Evolutionary conservation across 1,284 basidiomycete genomes (phyloP), one percentile per base, ranked within the genome.

Genomic region (Puccinia hordei): DNA sequence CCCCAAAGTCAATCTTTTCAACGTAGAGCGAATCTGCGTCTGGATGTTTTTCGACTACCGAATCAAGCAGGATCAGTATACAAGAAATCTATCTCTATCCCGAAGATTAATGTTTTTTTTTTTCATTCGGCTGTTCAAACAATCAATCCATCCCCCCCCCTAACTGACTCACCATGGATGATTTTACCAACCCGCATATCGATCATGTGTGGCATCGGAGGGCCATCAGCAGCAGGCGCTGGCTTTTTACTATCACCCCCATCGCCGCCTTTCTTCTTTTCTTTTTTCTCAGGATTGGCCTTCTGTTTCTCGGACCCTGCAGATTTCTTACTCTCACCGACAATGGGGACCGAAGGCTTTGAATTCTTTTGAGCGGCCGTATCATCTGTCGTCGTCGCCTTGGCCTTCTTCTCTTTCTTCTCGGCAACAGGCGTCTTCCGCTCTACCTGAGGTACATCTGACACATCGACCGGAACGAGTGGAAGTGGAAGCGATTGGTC

Each of bases 1-100:
- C 94, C 79, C 94, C 95, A 79, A 98, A 88, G 86, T 98, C 94
- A 82, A 98, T 95, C 92, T 94, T 91, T 89, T 96, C 94, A 82
- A 96, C 90, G 85, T 95, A 97, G 59, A 97, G 88, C 68, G 92
- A 91, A 84, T 97, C 94, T 1, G 95, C 94, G 84, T 98, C 95
- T 6, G 95, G 95, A 85, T 98, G 95, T 83, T 93, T 93, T 87
- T 90, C 91, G 83, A 97, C 94, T 96, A 9, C 8, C 81, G 41
- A 81, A 44, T 61, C 30, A 15, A 46, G 59, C 30, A 5, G 30
- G 41, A 13, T 61, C 57, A 61, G 57, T 61, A 35, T 35, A 33
- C 30, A 33, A n/a, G n/a, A n/a, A n/a, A n/a, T n/a, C n/a, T n/a
- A n/a, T n/a, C n/a, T n/a, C n/a, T n/a, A n/a, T n/a, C n/a, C n/a